Evolutionary conservation across 768 basidiomycete species (phyloP), one percentile per base, ranked within the genome.

Genomic region (Rhodosporidiobolus odoratus): DNA sequence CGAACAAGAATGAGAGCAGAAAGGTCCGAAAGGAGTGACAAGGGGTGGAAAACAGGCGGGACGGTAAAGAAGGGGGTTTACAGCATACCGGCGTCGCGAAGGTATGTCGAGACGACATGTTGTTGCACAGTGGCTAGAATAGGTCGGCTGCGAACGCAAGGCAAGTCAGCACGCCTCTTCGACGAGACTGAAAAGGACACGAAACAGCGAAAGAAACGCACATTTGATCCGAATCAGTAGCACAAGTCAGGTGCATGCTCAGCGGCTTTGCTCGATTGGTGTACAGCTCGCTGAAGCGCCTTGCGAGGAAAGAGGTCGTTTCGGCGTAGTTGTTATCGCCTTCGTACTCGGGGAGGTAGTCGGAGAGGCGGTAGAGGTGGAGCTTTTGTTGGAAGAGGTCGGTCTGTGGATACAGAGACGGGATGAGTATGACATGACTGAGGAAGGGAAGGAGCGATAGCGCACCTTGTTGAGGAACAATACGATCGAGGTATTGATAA

Each of bases 311-410:
- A 76, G 89, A 86, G 80, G 91, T 94, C 4, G 93, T 93, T 37
- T 87, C 84, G 75, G 94, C 91, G 78, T 93, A 89, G 81, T 89
- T 89, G 87, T 68, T 84, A 16, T 91, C 91, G 45, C 92, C 92
- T 3, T 76, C 79, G 82, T 87, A 96, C 76, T 96, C 93, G 13
- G 92, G 90, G 86, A 96, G 92, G 82, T 91, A 95, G 78, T 91
- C 82, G 17, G 82, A 85, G 40, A 96, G 82, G 17, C 90, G 90
- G 54, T 90, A 92, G 52, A 85, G 82, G 0, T 88, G 89, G 4
- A 97, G 84, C 79, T 97, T 98, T 79, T 93, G 90, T 4, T 88
- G 87, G 80, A 97, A 95, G 60, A 94, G 82, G 81, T 97, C 94
- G 79, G 50, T 64, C 62, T 62, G 25, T 10, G 40, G 47, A 45